A percentile compares a stretch with the other conserved stretches of the same genome.
Evolutionary conservation across 2,329 filamentous ascomycete species (phyloP).

Genomic region (Fusarium verticillioides): DNA sequence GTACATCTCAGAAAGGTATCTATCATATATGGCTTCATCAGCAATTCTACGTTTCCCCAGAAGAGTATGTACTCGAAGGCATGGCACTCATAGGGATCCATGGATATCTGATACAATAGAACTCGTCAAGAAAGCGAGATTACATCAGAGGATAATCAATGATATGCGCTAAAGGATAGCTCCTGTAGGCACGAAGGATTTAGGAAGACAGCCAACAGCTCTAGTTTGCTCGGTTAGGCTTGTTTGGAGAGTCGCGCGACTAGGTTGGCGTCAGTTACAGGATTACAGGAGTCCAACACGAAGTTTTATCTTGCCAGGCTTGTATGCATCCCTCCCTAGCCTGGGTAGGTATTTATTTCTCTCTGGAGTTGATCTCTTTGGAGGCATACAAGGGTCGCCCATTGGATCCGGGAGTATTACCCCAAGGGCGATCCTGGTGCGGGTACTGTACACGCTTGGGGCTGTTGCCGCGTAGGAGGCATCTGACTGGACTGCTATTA

Average conservation of each 20-base stretch:
- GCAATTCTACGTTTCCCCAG: neutral
- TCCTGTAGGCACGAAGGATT: conserved; percentile 25
- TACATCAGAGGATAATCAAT: conserved; percentile 23
- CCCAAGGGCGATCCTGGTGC: conserved; percentile 32
- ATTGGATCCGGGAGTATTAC: conserved; percentile 28
- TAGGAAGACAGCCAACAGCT: conserved; percentile 4
- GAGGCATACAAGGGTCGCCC: conserved; percentile 19
- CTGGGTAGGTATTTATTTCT: neutral
- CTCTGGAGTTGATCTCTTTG: conserved; percentile 14
- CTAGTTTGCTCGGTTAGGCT: conserved; percentile 15
- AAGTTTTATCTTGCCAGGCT: conserved; percentile 7
- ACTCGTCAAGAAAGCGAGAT: conserved; percentile 24
- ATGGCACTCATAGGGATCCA: neutral
- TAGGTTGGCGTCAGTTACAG: conserved; percentile 39
- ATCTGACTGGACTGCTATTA: conserved; percentile 12
- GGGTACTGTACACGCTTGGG: conserved; percentile 32
- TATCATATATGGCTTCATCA: neutral
- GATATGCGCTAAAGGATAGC: conserved; percentile 31
- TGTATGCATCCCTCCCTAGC: neutral
- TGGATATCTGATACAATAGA: neutral
- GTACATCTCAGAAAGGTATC: neutral
- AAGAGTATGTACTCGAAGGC: neutral
- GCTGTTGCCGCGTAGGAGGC: conserved; percentile 9
- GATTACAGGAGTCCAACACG: conserved; percentile 30
- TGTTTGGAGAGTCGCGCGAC: conserved; percentile 36